These are phyloP conservation scores for Irpex sp. DNA, from an alignment of 1,284 basidiomycete genomes.

Conservation along the genomic window DNA sequence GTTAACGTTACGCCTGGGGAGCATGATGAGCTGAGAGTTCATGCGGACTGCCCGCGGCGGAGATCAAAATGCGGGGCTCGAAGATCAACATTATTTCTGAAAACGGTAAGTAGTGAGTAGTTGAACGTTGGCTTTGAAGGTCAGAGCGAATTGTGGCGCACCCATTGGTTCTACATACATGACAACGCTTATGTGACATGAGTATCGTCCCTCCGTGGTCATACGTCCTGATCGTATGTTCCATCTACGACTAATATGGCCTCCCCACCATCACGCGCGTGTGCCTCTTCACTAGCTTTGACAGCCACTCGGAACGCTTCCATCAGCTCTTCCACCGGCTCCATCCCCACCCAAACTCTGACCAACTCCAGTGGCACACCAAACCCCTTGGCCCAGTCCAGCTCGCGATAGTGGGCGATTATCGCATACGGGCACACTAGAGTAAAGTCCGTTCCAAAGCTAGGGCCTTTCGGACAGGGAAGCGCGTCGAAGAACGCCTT, in stretches of 20 bases:
- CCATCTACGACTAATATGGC: not conserved
- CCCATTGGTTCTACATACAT: too few species aligned
- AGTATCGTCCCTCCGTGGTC: too few species aligned
- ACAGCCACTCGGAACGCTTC: conserved; percentile 68
- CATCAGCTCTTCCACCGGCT: conserved; percentile 65
- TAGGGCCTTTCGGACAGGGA: conserved; percentile 86
- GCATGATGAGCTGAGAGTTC: too few species aligned
- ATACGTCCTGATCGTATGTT: too few species aligned
- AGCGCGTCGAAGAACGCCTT: conserved; percentile 87
- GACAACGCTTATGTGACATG: too few species aligned
- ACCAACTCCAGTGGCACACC: conserved; percentile 90
- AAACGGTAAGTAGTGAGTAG: too few species aligned
- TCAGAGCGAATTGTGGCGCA: too few species aligned
- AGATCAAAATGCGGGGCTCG: too few species aligned
- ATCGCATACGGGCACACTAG: conserved; percentile 92
- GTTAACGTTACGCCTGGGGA: too few species aligned
- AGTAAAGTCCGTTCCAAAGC: conserved; percentile 95
- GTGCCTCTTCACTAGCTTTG: conserved; percentile 56
- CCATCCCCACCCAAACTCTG: conserved; percentile 88
- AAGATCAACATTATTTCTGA: too few species aligned
- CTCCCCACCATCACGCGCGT: not conserved
- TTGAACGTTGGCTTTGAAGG: too few species aligned
- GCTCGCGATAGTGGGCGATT: conserved; percentile 87
- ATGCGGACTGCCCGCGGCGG: too few species aligned
- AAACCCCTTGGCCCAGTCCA: conserved; percentile 88